Evolutionary conservation across 2,329 filamentous ascomycete genomes (phyloP).

Genomic region (Colletotrichum filicis): DNA sequence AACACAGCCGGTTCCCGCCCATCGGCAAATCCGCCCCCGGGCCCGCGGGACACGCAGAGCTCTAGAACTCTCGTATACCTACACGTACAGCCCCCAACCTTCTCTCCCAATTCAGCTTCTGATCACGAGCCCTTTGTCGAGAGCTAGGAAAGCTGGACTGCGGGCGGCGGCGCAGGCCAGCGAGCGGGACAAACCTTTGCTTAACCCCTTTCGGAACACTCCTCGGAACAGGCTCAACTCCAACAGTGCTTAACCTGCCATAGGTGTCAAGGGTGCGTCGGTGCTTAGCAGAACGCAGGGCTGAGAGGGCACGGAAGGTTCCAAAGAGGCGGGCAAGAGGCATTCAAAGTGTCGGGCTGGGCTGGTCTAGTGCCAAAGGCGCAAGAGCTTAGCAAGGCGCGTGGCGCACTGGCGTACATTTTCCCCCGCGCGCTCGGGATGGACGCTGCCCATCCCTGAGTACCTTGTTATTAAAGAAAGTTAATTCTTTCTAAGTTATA

Average conservation of each 20-base stretch:
- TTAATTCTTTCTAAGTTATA: too few species aligned
- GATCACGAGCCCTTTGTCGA: background rate
- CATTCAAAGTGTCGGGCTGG: background rate
- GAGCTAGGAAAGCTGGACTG: background rate
- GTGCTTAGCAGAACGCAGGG: background rate
- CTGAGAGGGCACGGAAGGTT: background rate
- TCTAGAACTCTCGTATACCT: background rate
- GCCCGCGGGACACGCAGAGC: background rate
- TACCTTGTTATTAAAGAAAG: too few species aligned
- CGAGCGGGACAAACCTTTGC: background rate
- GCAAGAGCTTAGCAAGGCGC: background rate
- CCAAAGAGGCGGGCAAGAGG: too few species aligned
- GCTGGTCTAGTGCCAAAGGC: conserved; percentile 6
- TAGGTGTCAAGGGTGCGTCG: background rate
- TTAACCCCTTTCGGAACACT: background rate
- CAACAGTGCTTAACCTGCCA: background rate
- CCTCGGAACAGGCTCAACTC: background rate
- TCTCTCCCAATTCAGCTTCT: background rate
- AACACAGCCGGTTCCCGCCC: background rate
- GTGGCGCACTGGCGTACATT: background rate
- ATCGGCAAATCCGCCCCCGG: background rate
- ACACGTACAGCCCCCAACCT: background rate
- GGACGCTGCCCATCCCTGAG: background rate
- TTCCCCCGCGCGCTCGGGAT: background rate
- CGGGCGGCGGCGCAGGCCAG: background rate